phyloP scores from a whole-genome alignment of 1,284 basidiomycete genomes.

The Thelephora terrestris region DNA sequence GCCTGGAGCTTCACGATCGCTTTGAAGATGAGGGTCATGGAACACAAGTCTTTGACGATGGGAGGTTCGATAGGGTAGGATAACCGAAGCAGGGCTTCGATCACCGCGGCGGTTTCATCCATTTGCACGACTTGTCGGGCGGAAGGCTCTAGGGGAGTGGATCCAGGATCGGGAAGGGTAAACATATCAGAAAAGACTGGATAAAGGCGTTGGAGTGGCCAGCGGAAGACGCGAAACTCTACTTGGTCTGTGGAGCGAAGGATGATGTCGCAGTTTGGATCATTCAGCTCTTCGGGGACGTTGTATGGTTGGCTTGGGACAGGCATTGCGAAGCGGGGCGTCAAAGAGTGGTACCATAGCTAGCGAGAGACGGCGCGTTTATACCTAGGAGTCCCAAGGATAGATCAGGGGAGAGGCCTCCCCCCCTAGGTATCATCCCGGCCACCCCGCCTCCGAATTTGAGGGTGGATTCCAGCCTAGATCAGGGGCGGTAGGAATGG shows the following conservation, averaged over 20 bases:
- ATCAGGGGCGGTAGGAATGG: too few relatives aligned
- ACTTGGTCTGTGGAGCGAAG: constrained; percentile 1
- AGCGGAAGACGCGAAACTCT: constrained; percentile 1
- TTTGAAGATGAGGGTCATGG: background rate
- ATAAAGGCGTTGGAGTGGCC: background rate
- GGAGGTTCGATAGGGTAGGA: background rate
- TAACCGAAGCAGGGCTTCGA: background rate
- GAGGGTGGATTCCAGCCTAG: too few relatives aligned
- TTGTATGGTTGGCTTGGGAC: background rate
- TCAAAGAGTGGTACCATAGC: too few relatives aligned
- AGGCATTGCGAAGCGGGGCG: too few relatives aligned
- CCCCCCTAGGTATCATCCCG: too few relatives aligned
- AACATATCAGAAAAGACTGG: background rate
- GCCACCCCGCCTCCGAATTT: too few relatives aligned
- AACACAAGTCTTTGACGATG: background rate
- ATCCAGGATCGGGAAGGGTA: background rate
- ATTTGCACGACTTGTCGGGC: background rate
- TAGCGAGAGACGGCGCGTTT: too few relatives aligned
- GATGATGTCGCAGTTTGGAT: constrained; percentile 3
- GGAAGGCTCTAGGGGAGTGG: background rate
- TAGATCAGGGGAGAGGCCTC: too few relatives aligned
- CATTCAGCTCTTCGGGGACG: background rate
- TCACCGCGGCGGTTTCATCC: background rate
- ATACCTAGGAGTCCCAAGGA: too few relatives aligned
- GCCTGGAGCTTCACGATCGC: background rate